Evolutionary conservation across 1,139 yeast genomes (phyloP), one percentile per base, ranked within the genome.

Genomic region (Ogataea hybrid): DNA sequence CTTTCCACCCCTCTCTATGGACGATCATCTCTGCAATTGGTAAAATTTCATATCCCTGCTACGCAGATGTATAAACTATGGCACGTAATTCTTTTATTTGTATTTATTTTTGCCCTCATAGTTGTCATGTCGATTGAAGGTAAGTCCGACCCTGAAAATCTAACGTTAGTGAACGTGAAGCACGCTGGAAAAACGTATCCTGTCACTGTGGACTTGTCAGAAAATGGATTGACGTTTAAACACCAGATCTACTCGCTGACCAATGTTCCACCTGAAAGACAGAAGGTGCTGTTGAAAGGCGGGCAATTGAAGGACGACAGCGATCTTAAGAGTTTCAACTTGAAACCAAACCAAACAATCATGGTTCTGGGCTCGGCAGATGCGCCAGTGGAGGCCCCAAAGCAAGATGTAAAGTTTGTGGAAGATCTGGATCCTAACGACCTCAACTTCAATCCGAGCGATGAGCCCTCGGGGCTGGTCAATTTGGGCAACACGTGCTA

Each of bases 401-500:
- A 67, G 11, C 72, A 71, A 32, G 73, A 75, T 47, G 73, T 67
- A 41, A 76, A 77, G 28, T 85, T 87, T 48, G 64, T 83, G 41
- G 96, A 87, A 62, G 96, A 87, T 57, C 64, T 81, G 53, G 75
- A 73, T 46, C 64, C 67, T 31, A 42, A 42, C n/a, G 67, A 63
- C 43, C 64, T 70, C 5, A 60, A 68, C 35, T 25, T 39, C 28
- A 47, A 42, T 31, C 41, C 39, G 8, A 59, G 65, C 34, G 45
- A 50, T 35, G 73, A 77, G 18, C 98, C 98, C 3, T 74, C 86
- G 29, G 99, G 99, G 0, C 71, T 92, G 48, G 75, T 77, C 44
- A 92, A 92, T 61, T 69, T 89, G 60, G 98, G 98, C 17, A 92
- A 94, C 60, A 92, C 98, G 2, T 94, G 98, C 64, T 92, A 92